Evolutionary conservation across 2,329 filamentous ascomycete genomes (phyloP).

Genomic region (Exophiala viscosa): DNA sequence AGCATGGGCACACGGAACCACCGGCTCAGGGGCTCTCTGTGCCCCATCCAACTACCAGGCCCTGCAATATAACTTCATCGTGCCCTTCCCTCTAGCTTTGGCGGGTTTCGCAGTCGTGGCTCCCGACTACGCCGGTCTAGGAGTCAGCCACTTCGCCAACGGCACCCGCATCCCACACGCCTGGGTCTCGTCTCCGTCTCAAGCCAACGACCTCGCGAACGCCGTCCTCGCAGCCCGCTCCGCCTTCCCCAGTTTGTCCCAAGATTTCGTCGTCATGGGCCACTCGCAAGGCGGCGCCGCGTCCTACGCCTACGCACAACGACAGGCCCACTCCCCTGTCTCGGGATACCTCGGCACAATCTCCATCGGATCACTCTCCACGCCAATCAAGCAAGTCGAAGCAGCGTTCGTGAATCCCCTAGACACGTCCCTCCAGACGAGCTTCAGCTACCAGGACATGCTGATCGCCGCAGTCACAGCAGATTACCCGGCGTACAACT

Average conservation of each 20-base stretch:
- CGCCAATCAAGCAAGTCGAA: no score
- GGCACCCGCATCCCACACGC: conserved; percentile 40
- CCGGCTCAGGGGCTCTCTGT: conserved; percentile 38
- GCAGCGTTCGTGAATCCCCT: no score
- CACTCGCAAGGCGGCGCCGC: conserved; percentile 48
- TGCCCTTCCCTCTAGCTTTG: conserved; percentile 40
- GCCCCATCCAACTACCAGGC: conserved; percentile 42
- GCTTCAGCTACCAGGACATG: no score
- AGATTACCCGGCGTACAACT: no score
- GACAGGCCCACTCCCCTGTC: conserved; percentile 32
- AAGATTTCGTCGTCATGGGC: conserved; percentile 45
- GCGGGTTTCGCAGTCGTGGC: conserved; percentile 46
- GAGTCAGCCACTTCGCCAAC: conserved; percentile 35
- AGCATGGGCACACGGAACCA: conserved; percentile 46
- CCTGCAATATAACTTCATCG: conserved; percentile 42
- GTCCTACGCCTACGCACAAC: conserved; percentile 41
- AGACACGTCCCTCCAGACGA: no score
- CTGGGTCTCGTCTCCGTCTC: conserved; percentile 38
- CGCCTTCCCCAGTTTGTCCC: conserved; percentile 34
- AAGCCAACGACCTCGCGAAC: conserved; percentile 45
- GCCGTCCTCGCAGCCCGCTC: conserved; percentile 41
- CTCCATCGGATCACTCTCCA: conserved; percentile 27
- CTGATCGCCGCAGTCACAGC: no score
- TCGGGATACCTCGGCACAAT: conserved; percentile 17
- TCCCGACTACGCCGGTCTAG: conserved; percentile 46